Base-by-base conservation (phyloP, 2,329 filamentous ascomycete species). In the Monosporascus sp. region DNA sequence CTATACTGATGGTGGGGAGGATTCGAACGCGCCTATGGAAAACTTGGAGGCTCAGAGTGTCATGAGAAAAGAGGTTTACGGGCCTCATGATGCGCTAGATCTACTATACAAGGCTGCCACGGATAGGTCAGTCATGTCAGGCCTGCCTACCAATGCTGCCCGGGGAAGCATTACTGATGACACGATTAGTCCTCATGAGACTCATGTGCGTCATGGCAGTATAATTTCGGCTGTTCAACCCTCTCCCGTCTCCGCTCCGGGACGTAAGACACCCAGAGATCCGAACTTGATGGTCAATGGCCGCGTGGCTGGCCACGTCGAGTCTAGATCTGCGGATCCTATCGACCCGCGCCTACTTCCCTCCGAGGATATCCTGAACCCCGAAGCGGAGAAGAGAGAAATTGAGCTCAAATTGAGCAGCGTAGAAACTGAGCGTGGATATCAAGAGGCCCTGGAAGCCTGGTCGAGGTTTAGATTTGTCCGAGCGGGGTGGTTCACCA, bases 401-500 rank as follows among this genome's bases (percentile, higher is more conserved):
- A 71, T 75, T 7, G 43, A 46, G 24, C 20, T 24, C 22, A 46
- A 46, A 11, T 31, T 46, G 24, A 26, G 43, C 26, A 27, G 22
- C 53, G 62, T 76, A 57, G 69, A 76, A 57, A 60, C 73, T 49
- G 76, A 83, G 57, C 74, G 78, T 31, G 78, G 84, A 49, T 86
- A 86, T 61, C 74, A 80, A 43, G 83, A 88, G 54, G 92, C 92
- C 0, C 74, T 96, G 55, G 86, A 84, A 63, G 88, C 91, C n/a
- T 99, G 94, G 94, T 85, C 87, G 2, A 80, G 91, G 58, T 92
- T 97, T 68, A 86, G 92, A 44, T 97, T 97, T 67, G 93, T 97
- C n/a, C 86, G 91, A 51, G 91, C 91, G 8, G 94, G 94, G 9
- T 97, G 93, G 93, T 94, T 99, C 69, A 96, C 91, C 0, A 89